phyloP scores from a whole-genome alignment of 768 basidiomycete species.

The Lentinula detonsa region DNA sequence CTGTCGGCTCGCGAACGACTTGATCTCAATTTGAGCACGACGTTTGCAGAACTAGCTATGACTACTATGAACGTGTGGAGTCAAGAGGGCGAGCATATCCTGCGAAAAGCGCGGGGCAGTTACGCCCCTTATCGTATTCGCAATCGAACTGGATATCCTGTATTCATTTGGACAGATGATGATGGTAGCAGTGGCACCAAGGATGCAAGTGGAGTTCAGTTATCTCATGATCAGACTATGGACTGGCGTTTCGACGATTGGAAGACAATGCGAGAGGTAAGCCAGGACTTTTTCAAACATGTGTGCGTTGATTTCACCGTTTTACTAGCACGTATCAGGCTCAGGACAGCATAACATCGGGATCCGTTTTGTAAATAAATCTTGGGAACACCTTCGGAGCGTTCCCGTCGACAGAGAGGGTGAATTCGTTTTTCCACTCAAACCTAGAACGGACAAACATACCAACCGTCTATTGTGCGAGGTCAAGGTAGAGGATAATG shows the following conservation, averaged over 20 bases:
- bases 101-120: conserved; percentile 75
- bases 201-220: conserved; percentile 46
- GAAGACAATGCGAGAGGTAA: conserved; percentile 87
- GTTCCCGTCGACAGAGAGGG: conserved; percentile 94
- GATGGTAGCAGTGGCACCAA: conserved; percentile 46
- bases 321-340: conserved; percentile 44
- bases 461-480: conserved; percentile 83
- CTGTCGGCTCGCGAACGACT: conserved; percentile 77
- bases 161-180: conserved; percentile 82
- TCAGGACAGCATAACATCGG: conserved; percentile 82
- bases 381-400: conserved; percentile 84
- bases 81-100: conserved; percentile 65
- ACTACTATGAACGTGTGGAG: conserved; percentile 68
- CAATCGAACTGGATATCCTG: conserved; percentile 84
- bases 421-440: conserved; percentile 81
- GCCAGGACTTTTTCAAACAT: neutral
- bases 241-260: conserved; percentile 99
- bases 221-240: conserved; percentile 68
- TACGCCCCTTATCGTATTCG: conserved; percentile 92
- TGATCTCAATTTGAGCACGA: conserved; percentile 86
- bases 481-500: conserved; percentile 83
- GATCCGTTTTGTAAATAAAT: conserved; percentile 75
- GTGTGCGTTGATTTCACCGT: conserved; percentile 1
- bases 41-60: conserved; percentile 80
- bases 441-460: conserved; percentile 70